Evolutionary conservation across 148 eudicot species (phyloP), one percentile per base, ranked within the genome.

Genomic region (Vaccinium vitisidaea): DNA sequence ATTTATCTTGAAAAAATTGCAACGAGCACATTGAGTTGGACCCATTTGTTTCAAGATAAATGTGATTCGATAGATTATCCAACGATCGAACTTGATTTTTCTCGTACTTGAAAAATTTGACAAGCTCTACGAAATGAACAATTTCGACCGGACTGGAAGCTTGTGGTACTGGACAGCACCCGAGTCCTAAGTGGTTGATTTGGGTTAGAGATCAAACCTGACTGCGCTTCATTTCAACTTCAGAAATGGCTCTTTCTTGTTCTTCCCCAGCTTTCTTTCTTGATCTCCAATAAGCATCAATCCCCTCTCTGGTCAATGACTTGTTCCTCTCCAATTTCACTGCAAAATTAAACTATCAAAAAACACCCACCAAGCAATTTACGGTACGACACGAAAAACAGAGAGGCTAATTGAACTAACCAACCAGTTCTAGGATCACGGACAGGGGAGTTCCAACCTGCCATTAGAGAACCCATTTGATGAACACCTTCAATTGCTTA

Each of bases 221-320:
- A 46, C 53, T 43, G 5, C 55, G 82, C 43, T 88, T 85, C 3
- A 80, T 82, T 80, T 74, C 86, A 7, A 80, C 8, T 30, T 67
- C 73, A 83, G 91, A 87, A 69, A 89, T 54, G 39, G 88, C 84
- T 84, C 75, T 77, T 71, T 85, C 84, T 86, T 88, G 91, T 23
- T 91, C 92, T 50, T 93, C 92, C 74, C 90, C 92, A 25, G 73
- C 88, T 52, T 86, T 81, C 83, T 92, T 94, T 90, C 86, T 89
- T 0, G 88, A 86, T 86, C 71, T 91, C 98, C 98, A 95, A 58
- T 87, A 95, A 6, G 94, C 91, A 25, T 92, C 93, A 32, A 94
- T 95, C 55, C 88, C 89, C 18, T 86, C 98, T 2, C 88, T 92
- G 0, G 98, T 95, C 46, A 90, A 67, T 46, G 98, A 95, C 84